Conservation (phyloP, 2,329 filamentous ascomycete species). For the Aaosphaeria pasadenensis region DNA sequence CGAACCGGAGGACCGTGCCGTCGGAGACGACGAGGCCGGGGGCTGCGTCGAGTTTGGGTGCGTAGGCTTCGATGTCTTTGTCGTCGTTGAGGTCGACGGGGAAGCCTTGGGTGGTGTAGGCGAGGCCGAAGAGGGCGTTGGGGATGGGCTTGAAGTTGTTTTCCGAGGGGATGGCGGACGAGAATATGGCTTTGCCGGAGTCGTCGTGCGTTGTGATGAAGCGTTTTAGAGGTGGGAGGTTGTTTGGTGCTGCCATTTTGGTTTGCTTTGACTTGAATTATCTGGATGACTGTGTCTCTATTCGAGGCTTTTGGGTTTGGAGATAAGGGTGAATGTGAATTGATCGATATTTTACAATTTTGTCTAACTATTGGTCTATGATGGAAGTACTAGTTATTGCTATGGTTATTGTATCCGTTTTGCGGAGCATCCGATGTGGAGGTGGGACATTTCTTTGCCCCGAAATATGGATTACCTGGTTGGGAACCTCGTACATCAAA, state of each 20-base stretch:
- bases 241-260: neutral
- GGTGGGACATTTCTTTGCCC: no score
- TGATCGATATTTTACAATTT: no score
- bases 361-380: no score
- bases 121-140: conserved; percentile 41
- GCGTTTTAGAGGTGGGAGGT: conserved; percentile 27
- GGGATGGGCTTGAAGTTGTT: conserved; percentile 16
- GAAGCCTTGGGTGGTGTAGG: conserved; percentile 48
- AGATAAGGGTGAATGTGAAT: no score
- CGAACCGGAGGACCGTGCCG: conserved; percentile 45
- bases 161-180: conserved; percentile 20
- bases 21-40: conserved; percentile 48
- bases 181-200: conserved; percentile 33
- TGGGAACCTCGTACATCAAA: no score
- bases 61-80: conserved; percentile 47
- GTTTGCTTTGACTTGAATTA: no score
- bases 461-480: no score
- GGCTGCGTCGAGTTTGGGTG: conserved; percentile 40
- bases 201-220: conserved; percentile 36
- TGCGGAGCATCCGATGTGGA: no score
- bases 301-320: no score
- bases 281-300: no score
- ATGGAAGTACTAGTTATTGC: no score
- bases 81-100: conserved; percentile 46
- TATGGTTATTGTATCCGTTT: no score